phyloP scores from a whole-genome alignment of 1,284 basidiomycete species.

The Trichosporon ovoides region DNA sequence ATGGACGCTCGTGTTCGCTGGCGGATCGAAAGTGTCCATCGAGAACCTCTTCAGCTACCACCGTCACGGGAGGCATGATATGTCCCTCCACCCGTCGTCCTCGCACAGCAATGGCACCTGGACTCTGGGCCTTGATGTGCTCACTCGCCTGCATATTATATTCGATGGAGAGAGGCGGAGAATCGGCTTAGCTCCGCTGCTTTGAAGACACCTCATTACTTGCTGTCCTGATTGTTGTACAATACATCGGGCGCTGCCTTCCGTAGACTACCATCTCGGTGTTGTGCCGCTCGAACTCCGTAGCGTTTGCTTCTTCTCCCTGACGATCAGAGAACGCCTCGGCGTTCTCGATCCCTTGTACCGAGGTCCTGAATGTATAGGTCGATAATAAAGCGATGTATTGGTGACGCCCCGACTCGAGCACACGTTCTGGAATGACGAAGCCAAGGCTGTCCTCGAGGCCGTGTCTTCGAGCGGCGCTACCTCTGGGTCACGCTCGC shows the following conservation, averaged over 20 bases:
- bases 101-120: neutral
- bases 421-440: neutral
- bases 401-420: neutral
- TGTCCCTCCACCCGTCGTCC: neutral
- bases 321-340: too few relatives aligned
- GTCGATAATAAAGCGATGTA: too few relatives aligned
- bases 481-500: neutral
- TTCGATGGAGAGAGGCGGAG: neutral
- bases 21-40: neutral
- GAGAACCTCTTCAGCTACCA: neutral
- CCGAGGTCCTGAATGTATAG: too few relatives aligned
- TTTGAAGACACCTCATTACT: neutral
- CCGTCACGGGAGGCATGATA: neutral
- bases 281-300: too few relatives aligned
- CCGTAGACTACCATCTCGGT: too few relatives aligned
- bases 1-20: neutral
- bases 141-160: neutral
- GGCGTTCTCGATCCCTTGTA: too few relatives aligned
- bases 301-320: too few relatives aligned
- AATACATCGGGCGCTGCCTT: too few relatives aligned
- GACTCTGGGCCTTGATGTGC: neutral
- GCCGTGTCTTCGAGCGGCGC: neutral
- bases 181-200: neutral
- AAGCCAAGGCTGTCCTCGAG: neutral
- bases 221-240: too few relatives aligned